These are phyloP conservation scores for Mrakia blollopis DNA, from an alignment of 768 basidiomycete genomes.

Conservation along the genomic window DNA sequence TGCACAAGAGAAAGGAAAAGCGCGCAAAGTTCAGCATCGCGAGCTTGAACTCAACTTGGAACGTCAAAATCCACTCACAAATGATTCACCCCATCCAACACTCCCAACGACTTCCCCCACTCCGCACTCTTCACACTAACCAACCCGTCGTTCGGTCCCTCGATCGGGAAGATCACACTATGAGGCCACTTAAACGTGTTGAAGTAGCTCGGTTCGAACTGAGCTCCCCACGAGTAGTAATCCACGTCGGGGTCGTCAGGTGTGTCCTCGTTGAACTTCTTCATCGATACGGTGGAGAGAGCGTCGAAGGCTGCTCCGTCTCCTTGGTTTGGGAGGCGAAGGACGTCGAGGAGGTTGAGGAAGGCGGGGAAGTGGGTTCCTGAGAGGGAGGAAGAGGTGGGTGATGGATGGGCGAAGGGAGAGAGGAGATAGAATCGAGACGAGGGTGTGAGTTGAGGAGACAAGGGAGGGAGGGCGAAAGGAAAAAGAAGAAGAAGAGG, in stretches of 20 bases:
- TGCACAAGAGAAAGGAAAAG: not conserved
- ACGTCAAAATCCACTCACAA: no score
- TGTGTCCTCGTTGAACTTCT: constrained; percentile 76
- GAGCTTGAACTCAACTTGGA: no score
- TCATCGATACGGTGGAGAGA: constrained; percentile 80
- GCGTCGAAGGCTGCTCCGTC: constrained; percentile 91
- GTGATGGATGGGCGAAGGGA: not conserved
- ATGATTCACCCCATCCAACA: constrained; percentile 82
- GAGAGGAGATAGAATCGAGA: not conserved
- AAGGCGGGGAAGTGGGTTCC: constrained; percentile 47
- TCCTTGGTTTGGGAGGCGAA: constrained; percentile 86
- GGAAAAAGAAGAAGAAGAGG: not conserved
- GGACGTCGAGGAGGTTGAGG: constrained; percentile 53
- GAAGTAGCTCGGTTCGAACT: constrained; percentile 78
- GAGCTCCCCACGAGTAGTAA: constrained; percentile 95
- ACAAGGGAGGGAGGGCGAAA: not conserved
- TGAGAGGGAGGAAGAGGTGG: constrained; percentile 1
- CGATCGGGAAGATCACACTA: constrained; percentile 72
- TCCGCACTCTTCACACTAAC: constrained; percentile 66
- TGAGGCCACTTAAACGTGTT: constrained; percentile 89
- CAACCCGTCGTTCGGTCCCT: constrained; percentile 91
- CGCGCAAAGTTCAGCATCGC: not conserved
- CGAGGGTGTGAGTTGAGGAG: no score
- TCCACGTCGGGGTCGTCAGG: constrained; percentile 70
- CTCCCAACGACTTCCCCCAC: constrained; percentile 97